Evolutionary conservation across 1,284 basidiomycete species (phyloP).

Genomic region (Meira miltonrushii): DNA sequence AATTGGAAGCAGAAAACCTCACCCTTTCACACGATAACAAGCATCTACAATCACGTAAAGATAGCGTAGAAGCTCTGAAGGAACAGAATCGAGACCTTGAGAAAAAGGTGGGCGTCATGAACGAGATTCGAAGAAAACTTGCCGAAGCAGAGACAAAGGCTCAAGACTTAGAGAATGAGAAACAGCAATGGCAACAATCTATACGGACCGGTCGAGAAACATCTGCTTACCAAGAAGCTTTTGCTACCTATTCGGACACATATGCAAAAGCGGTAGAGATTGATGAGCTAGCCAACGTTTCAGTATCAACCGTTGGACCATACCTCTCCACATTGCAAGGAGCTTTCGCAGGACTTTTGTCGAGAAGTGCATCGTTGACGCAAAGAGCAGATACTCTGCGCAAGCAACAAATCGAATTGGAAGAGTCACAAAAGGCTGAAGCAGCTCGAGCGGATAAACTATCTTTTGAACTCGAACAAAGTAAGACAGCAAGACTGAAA

Average conservation of each 20-base stretch:
- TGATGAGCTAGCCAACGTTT: conserved; percentile 15
- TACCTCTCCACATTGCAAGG: conserved; percentile 34
- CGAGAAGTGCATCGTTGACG: conserved; percentile 22
- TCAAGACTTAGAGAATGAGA: conserved; percentile 29
- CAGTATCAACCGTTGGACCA: conserved; percentile 20
- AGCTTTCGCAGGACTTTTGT: conserved; percentile 25
- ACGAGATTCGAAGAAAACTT: conserved; percentile 25
- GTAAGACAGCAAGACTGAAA: not conserved
- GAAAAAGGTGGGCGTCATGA: conserved; percentile 25
- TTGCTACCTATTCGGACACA: not conserved
- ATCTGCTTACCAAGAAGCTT: not conserved
- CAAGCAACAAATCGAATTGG: conserved; percentile 24
- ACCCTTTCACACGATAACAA: conserved; percentile 33
- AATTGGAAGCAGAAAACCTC: conserved; percentile 21
- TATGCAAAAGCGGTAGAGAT: conserved; percentile 8
- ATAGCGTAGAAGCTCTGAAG: conserved; percentile 33
- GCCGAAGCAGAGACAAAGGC: conserved; percentile 33
- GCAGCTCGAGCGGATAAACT: conserved; percentile 11
- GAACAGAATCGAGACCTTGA: conserved; percentile 44
- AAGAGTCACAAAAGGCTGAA: conserved; percentile 21
- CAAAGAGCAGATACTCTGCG: conserved; percentile 23
- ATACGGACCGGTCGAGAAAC: not conserved
- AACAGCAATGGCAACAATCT: conserved; percentile 21
- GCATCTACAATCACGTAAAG: conserved; percentile 19
- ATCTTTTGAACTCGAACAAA: conserved; percentile 19